These are phyloP conservation scores for Colletotrichum filicis DNA, from an alignment of 2,329 filamentous ascomycete species.

Conservation along the genomic window DNA sequence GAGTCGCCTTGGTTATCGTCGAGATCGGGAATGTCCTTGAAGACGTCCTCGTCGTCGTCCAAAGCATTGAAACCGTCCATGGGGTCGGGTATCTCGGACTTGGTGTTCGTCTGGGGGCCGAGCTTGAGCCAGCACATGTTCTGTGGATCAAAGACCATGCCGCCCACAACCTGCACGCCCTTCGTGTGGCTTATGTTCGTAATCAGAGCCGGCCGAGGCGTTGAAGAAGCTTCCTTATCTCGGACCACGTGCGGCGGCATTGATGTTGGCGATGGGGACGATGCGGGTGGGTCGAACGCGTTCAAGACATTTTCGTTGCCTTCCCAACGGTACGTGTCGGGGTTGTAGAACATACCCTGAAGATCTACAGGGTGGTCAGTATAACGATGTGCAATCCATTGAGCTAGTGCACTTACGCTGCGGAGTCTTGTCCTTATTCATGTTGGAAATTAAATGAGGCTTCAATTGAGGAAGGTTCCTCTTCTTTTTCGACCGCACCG, in stretches of 20 bases:
- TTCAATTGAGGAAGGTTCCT: conserved; percentile 71
- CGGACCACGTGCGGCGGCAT: conserved; percentile 55
- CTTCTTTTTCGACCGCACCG: conserved; percentile 65
- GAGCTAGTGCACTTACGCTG: conserved; percentile 72
- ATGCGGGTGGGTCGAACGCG: conserved; percentile 76
- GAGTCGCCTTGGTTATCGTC: conserved; percentile 72
- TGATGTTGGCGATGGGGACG: conserved; percentile 64
- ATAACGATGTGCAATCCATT: neutral
- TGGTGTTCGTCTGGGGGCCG: conserved; percentile 57
- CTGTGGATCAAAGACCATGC: conserved; percentile 97
- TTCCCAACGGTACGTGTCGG: conserved; percentile 88
- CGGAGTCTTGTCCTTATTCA: conserved; percentile 77
- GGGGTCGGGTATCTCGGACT: conserved; percentile 63
- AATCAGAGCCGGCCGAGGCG: conserved; percentile 82
- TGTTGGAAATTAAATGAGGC: conserved; percentile 89
- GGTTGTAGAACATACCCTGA: conserved; percentile 97
- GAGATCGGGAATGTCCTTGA: conserved; percentile 93
- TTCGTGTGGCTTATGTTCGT: conserved; percentile 87
- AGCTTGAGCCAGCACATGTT: conserved; percentile 98
- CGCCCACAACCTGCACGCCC: conserved; percentile 93
- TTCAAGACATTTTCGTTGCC: conserved; percentile 90
- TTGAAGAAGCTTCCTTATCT: conserved; percentile 65
- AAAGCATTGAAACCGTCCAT: conserved; percentile 75
- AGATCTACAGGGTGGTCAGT: conserved; percentile 67
- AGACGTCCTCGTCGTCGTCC: conserved; percentile 92